Evolutionary conservation across 306 rosid species (phyloP), one percentile per base, ranked within the genome.

Genomic region (Prunus dulcis): DNA sequence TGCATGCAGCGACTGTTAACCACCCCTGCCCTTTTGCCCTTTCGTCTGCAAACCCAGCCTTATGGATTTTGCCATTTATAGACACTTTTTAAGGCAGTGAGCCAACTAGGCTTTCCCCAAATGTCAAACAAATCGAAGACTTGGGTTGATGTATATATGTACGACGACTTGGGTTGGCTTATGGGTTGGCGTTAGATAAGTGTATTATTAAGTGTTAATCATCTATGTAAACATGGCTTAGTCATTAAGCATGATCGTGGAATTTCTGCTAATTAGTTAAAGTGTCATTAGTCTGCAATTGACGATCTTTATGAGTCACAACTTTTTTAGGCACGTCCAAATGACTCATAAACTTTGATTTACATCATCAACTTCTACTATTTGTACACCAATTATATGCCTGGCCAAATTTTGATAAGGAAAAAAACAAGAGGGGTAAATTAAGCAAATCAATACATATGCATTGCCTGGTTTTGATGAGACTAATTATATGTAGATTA

Each of bases 1-100:
- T 27, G 41, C 65, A 14, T 61, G 25, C 69, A 32, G 69, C 69
- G 56, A 58, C 67, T 73, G 56, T 41, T 58, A 73, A 73, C 76
- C 11, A 58, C 67, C 64, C 9, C 55, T 14, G 22, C 76, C 53
- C 5, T 22, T 60, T 51, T 61, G 65, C 13, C 65, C 43, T 38
- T 61, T 32, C 38, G 30, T 52, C 75, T 28, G 50, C 64, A 46
- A 61, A 10, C 43, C 28, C 46, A 73, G 38, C 69, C 62, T 46
- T 73, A 62, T 6, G 20, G 38, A 46, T 11, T 45, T 61, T 73
- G 47, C 77, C 45, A 61, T 60, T 11, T 61, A 3, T 18, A 58
- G 77, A 46, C 61, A 61, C 69, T 58, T 65, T 61, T 64, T 61
- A 9, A 38, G 18, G 38, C 28, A 15, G 57, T 43, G 69, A 27